Base-by-base conservation (phyloP, 169 alveolate genomes). In the Plasmodium falciparum region DNA sequence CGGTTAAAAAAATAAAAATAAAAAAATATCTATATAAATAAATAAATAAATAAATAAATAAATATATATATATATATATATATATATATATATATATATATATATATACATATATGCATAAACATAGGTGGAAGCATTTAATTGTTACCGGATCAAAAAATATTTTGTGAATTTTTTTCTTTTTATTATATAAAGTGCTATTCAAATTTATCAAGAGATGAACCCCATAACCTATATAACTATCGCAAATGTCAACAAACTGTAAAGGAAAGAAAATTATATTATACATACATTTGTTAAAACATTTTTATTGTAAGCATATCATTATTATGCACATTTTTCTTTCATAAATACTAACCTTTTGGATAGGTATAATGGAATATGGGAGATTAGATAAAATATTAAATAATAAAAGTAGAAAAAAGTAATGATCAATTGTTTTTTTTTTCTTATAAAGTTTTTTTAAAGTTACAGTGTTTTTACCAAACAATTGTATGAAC, bases 191-290 rank as follows among this genome's bases (percentile, higher is more conserved):
- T 17, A 65, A 61, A 20, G 71, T 43, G 4, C 63, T 54, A 24
- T 78, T 78, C 72, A 78, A 43, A 47, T 78, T 65, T 59, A 66
- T 65, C 29, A 78, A 56, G 49, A 78, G 75, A 56, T 45, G 49
- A 47, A 78, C 72, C 1, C 89, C 89, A 26, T 71, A 61, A 24
- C 20, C 20, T 24, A 65, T 78, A 47, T 78, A 78, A 33, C 70
- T 49, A 20, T 78, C 89, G 29, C 89, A 78, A n/a, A 78, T 78
- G 26, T 78, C 76, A 65, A 78, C 61, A 78, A 78, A 78, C 89
- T 78, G 66, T 47, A 50, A 65, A 50, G 24, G 29, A 6, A 1
- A 15, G 3, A 7, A 56, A 56, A 52, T 7, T 7, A 7, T 12
- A 52, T 45, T 45, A 39, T 74, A 50, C 65, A 29, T 33, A 17